A percentile compares a stretch with the other conserved stretches of the same genome.
phyloP scores from a whole-genome alignment of 495 filamentous ascomycete species.

The Trichoderma reesei region DNA sequence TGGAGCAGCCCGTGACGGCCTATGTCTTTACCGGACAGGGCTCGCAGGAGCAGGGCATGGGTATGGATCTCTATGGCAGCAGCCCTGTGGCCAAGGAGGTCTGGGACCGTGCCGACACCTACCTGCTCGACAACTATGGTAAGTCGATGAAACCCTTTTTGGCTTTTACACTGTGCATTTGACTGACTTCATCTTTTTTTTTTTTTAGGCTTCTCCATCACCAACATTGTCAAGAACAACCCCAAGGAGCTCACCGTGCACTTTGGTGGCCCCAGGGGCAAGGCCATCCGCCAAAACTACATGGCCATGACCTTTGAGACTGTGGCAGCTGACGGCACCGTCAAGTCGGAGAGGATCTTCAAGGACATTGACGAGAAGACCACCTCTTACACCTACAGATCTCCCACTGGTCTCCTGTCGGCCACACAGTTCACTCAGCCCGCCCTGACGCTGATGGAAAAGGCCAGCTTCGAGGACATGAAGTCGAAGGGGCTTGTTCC shows the following conservation, averaged over 20 bases:
- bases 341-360: constrained; percentile 99
- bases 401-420: constrained; percentile 88
- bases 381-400: constrained; percentile 91
- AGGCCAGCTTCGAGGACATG: constrained; percentile 99
- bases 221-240: constrained; percentile 98
- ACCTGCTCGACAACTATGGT: constrained; percentile 99
- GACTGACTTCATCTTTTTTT: constrained; percentile 39
- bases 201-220: constrained; percentile 72
- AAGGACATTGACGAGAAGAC: constrained; percentile 90
- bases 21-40: constrained; percentile 99
- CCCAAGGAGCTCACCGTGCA: constrained; percentile 97
- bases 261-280: constrained; percentile 93
- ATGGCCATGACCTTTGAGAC: constrained; percentile 99
- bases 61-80: constrained; percentile 94
- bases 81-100: constrained; percentile 92
- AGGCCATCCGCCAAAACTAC: constrained; percentile 96
- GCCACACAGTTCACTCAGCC: constrained; percentile 98
- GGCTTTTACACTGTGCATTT: background rate
- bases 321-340: constrained; percentile 75
- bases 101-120: constrained; percentile 95
- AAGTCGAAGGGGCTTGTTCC: constrained; percentile 91
- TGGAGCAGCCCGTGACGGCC: constrained; percentile 93
- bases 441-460: constrained; percentile 97
- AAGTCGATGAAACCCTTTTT: constrained; percentile 22
- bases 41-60: constrained; percentile 98